These are phyloP conservation scores for Leishmania arabica DNA, from an alignment of 208 protist species.

Conservation along the genomic window DNA sequence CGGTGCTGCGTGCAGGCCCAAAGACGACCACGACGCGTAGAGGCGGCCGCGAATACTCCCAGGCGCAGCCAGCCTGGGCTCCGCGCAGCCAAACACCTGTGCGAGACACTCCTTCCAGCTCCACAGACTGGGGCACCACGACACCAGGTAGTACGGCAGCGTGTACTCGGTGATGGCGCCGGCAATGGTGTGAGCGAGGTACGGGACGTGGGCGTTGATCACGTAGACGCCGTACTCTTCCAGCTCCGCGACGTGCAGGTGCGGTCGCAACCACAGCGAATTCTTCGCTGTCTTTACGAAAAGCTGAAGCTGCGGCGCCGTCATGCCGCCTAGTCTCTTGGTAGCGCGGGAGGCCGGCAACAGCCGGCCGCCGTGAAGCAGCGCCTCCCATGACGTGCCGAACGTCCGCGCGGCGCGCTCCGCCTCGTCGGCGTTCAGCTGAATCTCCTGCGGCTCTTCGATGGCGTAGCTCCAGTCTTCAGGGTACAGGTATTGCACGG, in stretches of 20 bases:
- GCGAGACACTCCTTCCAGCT: slow-evolving; percentile 26
- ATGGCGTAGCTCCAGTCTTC: slow-evolving; percentile 35
- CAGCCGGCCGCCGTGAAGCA: slow-evolving; percentile 27
- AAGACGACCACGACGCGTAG: slow-evolving; percentile 17
- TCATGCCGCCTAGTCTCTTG: slow-evolving; percentile 37
- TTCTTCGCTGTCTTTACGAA: slow-evolving; percentile 21
- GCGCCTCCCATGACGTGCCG: slow-evolving; percentile 19
- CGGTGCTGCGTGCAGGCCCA: slow-evolving; percentile 31
- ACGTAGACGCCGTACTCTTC: slow-evolving; percentile 37
- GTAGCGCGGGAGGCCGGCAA: slow-evolving; percentile 30
- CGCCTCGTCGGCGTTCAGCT: slow-evolving; percentile 13
- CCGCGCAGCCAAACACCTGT: slow-evolving; percentile 17
- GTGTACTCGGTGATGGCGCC: background rate
- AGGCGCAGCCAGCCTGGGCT: slow-evolving; percentile 22
- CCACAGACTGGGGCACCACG: slow-evolving; percentile 18
- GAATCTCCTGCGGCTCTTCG: slow-evolving; percentile 19
- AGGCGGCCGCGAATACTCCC: slow-evolving; percentile 36
- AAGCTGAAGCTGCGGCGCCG: slow-evolving; percentile 32
- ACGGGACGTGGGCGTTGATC: slow-evolving; percentile 36
- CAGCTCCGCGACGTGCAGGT: slow-evolving; percentile 34
- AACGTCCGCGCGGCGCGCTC: slow-evolving; percentile 17
- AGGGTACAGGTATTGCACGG: slow-evolving; percentile 24
- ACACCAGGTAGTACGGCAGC: slow-evolving; percentile 38
- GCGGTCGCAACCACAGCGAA: slow-evolving; percentile 24
- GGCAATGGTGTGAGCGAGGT: slow-evolving; percentile 15